Percentiles rank a stretch among this genome's conserved stretches.
Conservation (phyloP, 2,329 filamentous ascomycete species). For the Mollisiaceae sp. region DNA sequence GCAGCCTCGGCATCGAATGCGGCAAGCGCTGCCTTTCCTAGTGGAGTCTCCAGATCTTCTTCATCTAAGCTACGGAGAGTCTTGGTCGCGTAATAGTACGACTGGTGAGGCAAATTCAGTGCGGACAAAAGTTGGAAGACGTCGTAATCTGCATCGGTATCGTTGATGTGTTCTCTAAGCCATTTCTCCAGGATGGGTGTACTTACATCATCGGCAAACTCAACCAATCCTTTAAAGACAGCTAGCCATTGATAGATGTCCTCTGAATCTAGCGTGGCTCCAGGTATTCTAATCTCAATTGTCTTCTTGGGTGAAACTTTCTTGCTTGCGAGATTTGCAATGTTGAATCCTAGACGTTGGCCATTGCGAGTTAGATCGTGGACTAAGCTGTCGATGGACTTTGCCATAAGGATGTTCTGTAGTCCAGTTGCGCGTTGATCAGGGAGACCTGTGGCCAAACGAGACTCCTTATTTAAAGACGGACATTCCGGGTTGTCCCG, state of each 20-base stretch:
- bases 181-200: background rate
- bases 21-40: no score
- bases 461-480: background rate
- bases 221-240: slow-evolving; percentile 15
- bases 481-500: background rate
- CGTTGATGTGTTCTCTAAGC: background rate
- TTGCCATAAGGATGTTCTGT: background rate
- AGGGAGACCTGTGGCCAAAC: no score
- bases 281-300: slow-evolving; percentile 35
- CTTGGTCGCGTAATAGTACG: slow-evolving; percentile 1
- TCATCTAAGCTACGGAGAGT: background rate
- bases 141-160: background rate
- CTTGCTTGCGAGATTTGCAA: background rate
- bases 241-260: slow-evolving; percentile 26
- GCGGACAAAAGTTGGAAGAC: background rate
- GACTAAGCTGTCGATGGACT: background rate
- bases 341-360: background rate
- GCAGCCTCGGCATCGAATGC: no score
- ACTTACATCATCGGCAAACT: slow-evolving; percentile 10
- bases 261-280: slow-evolving; percentile 22
- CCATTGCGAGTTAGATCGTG: background rate
- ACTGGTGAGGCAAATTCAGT: slow-evolving; percentile 6
- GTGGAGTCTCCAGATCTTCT: no score
- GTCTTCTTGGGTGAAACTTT: slow-evolving; percentile 8
- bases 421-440: no score